phyloP scores from a whole-genome alignment of 306 rosid species.

The Vigna trinervia region DNA sequence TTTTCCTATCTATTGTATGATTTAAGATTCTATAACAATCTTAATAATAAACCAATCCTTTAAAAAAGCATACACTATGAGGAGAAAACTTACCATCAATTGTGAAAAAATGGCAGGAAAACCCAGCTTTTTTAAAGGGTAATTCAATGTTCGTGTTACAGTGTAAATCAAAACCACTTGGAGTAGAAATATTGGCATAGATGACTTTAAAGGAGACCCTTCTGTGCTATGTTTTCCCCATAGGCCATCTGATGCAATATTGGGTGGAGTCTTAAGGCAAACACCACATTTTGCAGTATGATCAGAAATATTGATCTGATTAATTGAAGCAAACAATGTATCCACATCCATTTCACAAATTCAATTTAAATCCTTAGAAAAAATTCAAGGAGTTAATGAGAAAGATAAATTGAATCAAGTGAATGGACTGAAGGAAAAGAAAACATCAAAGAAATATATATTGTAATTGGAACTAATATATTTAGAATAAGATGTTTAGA shows the following conservation, averaged over 20 bases:
- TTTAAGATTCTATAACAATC: background rate
- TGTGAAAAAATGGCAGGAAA: constrained; percentile 59
- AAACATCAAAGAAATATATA: background rate
- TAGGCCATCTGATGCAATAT: constrained; percentile 42
- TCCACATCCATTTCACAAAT: background rate
- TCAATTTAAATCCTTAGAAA: background rate
- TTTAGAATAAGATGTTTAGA: background rate
- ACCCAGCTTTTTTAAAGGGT: constrained; percentile 51
- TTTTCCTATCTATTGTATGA: background rate
- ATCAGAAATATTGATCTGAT: background rate
- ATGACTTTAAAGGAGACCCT: constrained; percentile 16
- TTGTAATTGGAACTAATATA: background rate
- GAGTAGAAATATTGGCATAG: constrained; percentile 49
- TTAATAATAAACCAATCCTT: background rate
- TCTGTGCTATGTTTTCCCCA: constrained; percentile 22
- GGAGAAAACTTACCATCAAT: constrained; percentile 51
- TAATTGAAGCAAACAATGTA: background rate
- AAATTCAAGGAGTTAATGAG: background rate
- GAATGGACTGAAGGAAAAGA: background rate
- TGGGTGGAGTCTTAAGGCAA: constrained; percentile 39
- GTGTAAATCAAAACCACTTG: constrained; percentile 51
- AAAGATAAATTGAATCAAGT: background rate
- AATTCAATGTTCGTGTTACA: constrained; percentile 36
- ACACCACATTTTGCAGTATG: background rate
- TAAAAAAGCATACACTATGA: background rate